Base-by-base conservation (phyloP, 1,284 basidiomycete species). In the Ustilago curta region DNA sequence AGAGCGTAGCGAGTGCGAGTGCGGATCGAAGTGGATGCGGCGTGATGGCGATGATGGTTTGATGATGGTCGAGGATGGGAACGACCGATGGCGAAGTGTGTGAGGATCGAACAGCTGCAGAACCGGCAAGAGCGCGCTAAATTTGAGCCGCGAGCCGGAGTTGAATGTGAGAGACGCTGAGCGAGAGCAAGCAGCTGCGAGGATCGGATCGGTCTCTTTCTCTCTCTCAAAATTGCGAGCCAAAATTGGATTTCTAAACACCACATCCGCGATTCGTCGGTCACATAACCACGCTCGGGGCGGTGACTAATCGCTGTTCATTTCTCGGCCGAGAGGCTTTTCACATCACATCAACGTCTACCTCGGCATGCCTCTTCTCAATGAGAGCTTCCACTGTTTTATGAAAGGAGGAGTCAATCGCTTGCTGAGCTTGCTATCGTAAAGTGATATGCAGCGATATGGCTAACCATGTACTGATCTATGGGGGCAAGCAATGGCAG, bases 191-290 rank as follows among this genome's bases (percentile, higher is more conserved):
- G 27, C 27, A 31, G 40, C 42, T 31, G 40, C 35, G 49, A 59
- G 37, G 18, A 40, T 59, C 29, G 57, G 49, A 47, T 47, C 27
- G 45, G 53, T 47, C 37, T 27, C 51, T 42, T 21, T 3, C 35
- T 31, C 1, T 25, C 11, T 6, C 23, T n/a, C n/a, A n/a, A n/a
- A n/a, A n/a, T n/a, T n/a, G n/a, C n/a, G n/a, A n/a, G n/a, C n/a
- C 23, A 70, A 70, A 63, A 53, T 48, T 64, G 60, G 67, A 70
- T 70, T 70, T 70, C 67, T 35, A 70, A 70, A 57, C 67, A 70
- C 44, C 52, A 19, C 53, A 9, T 12, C n/a, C 44, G 42, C 57
- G 5, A 70, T 70, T 70, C 52, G 67, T 59, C 52, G 27, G 45
- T 19, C 23, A 48, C 45, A 40, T 7, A 9, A 19, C 37, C 19